Base-by-base conservation (phyloP, 176 grass and related monocot species). In the Oryza australiensis region DNA sequence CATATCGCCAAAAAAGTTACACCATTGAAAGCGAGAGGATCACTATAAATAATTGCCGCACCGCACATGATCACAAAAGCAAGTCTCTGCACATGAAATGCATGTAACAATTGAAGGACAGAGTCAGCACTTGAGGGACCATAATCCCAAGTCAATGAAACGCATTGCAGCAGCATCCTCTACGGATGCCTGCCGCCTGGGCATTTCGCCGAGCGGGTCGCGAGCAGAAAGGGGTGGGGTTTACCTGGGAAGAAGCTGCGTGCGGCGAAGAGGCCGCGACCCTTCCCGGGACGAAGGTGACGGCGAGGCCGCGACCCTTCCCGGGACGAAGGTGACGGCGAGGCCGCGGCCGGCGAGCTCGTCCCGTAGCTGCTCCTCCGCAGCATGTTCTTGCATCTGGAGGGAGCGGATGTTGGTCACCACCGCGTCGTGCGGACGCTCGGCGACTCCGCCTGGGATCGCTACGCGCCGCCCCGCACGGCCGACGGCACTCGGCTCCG, bases 321-420 rank as follows among this genome's bases (percentile, higher is more conserved):
- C n/a, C n/a, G n/a, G n/a, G n/a, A n/a, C n/a, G n/a, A n/a, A n/a
- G n/a, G n/a, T n/a, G n/a, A n/a, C n/a, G 29, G 86, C 79, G 14
- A 94, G 90, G 62, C 83, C 88, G 5, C 45, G 77, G n/a, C n/a
- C n/a, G n/a, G n/a, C n/a, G n/a, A n/a, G n/a, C n/a, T n/a, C n/a
- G n/a, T n/a, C n/a, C n/a, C 83, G 89, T 65, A 94, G 83, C 68
- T 90, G 82, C 79, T 94, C 92, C 89, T 70, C 85, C 89, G n/a
- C n/a, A n/a, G n/a, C n/a, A n/a, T n/a, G n/a, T n/a, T n/a, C n/a
- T n/a, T n/a, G n/a, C n/a, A n/a, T n/a, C n/a, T n/a, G n/a, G n/a
- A n/a, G n/a, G n/a, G n/a, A n/a, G n/a, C n/a, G n/a, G n/a, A n/a
- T n/a, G n/a, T n/a, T n/a, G n/a, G n/a, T n/a, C n/a, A n/a, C n/a